Conservation (phyloP, 805 yeast species). For the Wickerhamomyces alni region DNA sequence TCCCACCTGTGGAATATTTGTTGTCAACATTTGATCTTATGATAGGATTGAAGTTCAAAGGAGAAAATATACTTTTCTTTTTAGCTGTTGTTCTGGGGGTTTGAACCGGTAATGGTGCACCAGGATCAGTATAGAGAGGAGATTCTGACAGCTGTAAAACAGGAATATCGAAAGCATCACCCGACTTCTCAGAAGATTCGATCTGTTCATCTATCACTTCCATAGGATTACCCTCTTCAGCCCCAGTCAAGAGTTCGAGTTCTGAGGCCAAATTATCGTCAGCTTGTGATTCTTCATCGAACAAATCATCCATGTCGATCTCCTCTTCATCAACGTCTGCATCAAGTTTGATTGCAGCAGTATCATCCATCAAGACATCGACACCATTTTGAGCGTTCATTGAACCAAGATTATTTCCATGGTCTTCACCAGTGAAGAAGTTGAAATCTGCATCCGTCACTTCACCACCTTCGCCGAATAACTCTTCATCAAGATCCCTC, state of each 20-base stretch:
- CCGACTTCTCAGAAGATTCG: not conserved
- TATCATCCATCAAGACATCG: not conserved
- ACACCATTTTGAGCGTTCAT: not conserved
- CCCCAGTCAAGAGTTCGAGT: conserved; percentile 1
- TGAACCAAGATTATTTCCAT: conserved; percentile 16
- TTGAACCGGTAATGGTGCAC: conserved; percentile 69
- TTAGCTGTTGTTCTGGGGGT: conserved; percentile 34
- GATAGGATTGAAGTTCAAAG: conserved; percentile 74
- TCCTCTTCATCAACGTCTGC: not conserved
- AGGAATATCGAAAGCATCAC: conserved; percentile 42
- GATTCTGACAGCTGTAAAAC: conserved; percentile 51
- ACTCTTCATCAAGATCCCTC: conserved; percentile 27
- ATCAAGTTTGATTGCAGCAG: not conserved
- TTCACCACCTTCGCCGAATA: conserved; percentile 26
- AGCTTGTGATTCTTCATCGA: not conserved
- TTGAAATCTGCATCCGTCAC: conserved; percentile 24
- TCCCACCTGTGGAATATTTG: conserved; percentile 86
- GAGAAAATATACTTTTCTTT: conserved; percentile 69
- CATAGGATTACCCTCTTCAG: not conserved
- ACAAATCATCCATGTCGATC: not conserved
- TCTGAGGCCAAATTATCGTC: not conserved
- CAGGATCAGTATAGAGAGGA: conserved; percentile 69
- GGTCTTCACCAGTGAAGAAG: conserved; percentile 22
- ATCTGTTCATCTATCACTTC: not conserved
- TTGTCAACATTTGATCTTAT: conserved; percentile 73